Evolutionary conservation across 2,329 filamentous ascomycete genomes (phyloP).

Genomic region (Paramyrothecium sp.): DNA sequence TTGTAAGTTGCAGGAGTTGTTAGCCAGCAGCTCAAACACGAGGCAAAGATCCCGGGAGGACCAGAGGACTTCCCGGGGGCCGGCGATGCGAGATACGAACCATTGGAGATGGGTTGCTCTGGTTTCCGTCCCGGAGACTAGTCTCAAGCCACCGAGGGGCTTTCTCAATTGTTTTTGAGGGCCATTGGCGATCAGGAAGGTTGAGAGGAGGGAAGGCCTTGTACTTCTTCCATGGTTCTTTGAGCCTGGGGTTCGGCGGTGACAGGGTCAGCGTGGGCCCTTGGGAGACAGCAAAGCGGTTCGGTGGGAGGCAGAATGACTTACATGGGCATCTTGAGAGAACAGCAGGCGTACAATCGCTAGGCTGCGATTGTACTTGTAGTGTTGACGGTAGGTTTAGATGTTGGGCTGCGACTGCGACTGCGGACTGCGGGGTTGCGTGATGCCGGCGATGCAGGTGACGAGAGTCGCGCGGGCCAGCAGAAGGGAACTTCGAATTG

Average conservation of each 20-base stretch:
- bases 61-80: too few relatives aligned
- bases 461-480: too few relatives aligned
- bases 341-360: neutral
- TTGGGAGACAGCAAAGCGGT: neutral
- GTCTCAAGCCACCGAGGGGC: constrained; percentile 89
- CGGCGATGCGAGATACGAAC: too few relatives aligned
- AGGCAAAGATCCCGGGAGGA: too few relatives aligned
- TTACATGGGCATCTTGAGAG: neutral
- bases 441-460: too few relatives aligned
- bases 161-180: constrained; percentile 76
- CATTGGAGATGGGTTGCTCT: constrained; percentile 47
- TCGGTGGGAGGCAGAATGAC: neutral
- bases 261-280: neutral
- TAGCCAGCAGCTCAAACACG: constrained; percentile 5
- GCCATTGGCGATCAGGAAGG: constrained; percentile 77
- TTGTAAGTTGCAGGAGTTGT: neutral
- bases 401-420: too few relatives aligned
- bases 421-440: too few relatives aligned
- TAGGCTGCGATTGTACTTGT: too few relatives aligned
- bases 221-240: constrained; percentile 77
- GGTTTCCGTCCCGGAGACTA: constrained; percentile 83
- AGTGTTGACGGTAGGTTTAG: too few relatives aligned
- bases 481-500: too few relatives aligned
- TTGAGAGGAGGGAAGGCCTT: constrained; percentile 59
- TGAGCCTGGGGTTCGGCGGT: constrained; percentile 52